Evolutionary conservation across 345 rosid genomes (phyloP).

Genomic region (Salix suchowensis): DNA sequence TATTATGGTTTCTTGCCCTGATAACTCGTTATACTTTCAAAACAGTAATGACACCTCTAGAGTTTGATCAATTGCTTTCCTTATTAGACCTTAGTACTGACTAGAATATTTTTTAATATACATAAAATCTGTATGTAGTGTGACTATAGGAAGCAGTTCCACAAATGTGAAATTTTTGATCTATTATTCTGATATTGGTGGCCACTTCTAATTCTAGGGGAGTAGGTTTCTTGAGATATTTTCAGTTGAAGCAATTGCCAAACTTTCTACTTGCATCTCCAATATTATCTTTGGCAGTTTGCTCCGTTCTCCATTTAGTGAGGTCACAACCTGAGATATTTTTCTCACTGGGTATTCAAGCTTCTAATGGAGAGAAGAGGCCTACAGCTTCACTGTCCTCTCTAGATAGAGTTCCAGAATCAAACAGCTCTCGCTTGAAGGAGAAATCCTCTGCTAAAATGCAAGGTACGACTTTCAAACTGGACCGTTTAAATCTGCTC

Average conservation of each 20-base stretch:
- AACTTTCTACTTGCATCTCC: conserved; percentile 97
- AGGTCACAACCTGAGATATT: conserved; percentile 45
- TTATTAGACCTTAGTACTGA: not conserved
- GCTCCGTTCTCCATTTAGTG: conserved; percentile 54
- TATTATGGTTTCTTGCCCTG: not conserved
- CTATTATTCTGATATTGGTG: conserved; percentile 8
- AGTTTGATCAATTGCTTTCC: not conserved
- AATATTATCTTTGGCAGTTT: conserved; percentile 59
- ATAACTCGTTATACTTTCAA: not conserved
- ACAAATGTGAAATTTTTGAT: not conserved
- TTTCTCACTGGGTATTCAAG: conserved; percentile 64
- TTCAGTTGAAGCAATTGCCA: conserved; percentile 80
- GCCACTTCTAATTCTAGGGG: conserved; percentile 48
- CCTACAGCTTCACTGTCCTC: conserved; percentile 31
- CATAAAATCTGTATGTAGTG: not conserved
- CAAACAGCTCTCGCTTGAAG: conserved; percentile 7
- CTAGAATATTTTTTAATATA: not conserved
- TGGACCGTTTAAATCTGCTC: conserved; percentile 6
- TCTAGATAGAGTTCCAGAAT: conserved; percentile 13
- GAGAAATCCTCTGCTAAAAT: conserved; percentile 16
- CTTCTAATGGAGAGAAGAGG: conserved; percentile 40
- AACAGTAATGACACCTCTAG: not conserved
- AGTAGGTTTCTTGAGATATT: conserved; percentile 86
- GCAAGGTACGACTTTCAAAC: conserved; percentile 26
- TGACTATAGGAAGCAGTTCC: not conserved